Conservation (phyloP, 2,329 filamentous ascomycete genomes). For the Claviceps sp. region DNA sequence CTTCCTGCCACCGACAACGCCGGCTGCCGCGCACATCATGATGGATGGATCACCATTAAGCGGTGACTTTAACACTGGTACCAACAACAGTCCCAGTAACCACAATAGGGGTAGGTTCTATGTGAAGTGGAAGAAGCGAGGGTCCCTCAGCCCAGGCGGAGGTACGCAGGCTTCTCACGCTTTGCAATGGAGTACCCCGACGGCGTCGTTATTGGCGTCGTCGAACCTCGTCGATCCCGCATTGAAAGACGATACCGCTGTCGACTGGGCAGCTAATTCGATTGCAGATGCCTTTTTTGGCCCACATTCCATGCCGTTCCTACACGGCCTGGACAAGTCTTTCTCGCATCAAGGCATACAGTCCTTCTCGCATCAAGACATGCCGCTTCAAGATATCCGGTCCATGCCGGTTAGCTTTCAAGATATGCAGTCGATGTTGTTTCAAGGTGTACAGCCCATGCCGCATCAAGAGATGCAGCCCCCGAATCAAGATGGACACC, state of each 20-base stretch:
- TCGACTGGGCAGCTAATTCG: slow-evolving; percentile 1
- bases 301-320: slow-evolving; percentile 1
- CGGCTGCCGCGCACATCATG: not conserved
- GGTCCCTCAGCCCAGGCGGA: not conserved
- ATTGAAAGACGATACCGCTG: slow-evolving; percentile 1
- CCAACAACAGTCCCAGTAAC: not conserved
- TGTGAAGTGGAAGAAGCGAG: not conserved
- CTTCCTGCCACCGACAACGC: slow-evolving; percentile 1
- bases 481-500: no score
- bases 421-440: no score
- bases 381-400: not conserved
- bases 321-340: not conserved
- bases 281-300: slow-evolving; percentile 2
- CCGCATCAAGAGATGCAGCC: no score
- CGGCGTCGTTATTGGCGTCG: slow-evolving; percentile 2
- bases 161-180: not conserved
- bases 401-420: no score
- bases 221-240: slow-evolving; percentile 3
- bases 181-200: slow-evolving; percentile 5
- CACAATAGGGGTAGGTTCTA: slow-evolving; percentile 1
- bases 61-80: not conserved
- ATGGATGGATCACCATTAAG: not conserved
- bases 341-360: no score
- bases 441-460: no score
- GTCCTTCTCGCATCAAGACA: not conserved